Percentiles rank a stretch among this genome's conserved stretches.
These are phyloP conservation scores for Rhizopus arrhizus DNA, from an alignment of 371 early-diverging fungal genomes.

Conservation along the genomic window DNA sequence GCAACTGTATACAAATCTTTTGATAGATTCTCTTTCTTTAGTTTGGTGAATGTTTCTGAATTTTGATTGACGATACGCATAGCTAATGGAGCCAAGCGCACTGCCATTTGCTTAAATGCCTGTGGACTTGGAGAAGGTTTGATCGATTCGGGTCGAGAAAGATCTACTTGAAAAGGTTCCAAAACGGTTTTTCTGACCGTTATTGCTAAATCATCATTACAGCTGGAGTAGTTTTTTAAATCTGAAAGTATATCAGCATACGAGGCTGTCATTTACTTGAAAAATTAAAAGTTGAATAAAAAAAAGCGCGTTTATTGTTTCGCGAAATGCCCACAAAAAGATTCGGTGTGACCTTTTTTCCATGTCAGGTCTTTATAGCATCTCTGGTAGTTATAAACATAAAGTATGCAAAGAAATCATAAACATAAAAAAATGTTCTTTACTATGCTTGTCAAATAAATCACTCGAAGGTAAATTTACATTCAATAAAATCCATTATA, in stretches of 20 bases:
- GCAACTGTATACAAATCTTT: slow-evolving; percentile 13
- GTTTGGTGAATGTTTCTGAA: slow-evolving; percentile 23
- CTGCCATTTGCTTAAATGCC: slow-evolving; percentile 32
- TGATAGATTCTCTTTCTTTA: slow-evolving; percentile 14
- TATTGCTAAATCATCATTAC: slow-evolving; percentile 33
- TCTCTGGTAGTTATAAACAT: no score
- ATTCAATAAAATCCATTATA: no score
- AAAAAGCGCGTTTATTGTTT: neutral
- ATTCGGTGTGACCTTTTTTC: no score
- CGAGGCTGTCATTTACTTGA: slow-evolving; percentile 16
- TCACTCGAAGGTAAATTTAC: no score
- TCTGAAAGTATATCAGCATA: slow-evolving; percentile 7
- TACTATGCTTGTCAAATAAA: no score
- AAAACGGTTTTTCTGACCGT: slow-evolving; percentile 30
- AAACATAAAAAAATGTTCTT: no score
- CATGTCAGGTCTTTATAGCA: no score
- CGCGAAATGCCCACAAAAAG: no score
- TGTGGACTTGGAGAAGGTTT: slow-evolving; percentile 30
- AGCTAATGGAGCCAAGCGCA: slow-evolving; percentile 36
- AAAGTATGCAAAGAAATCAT: no score
- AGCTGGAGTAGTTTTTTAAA: slow-evolving; percentile 24
- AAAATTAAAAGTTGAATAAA: neutral
- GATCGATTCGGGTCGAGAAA: slow-evolving; percentile 19
- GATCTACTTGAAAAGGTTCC: slow-evolving; percentile 41
- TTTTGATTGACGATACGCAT: slow-evolving; percentile 48